Evolutionary conservation across 768 basidiomycete species (phyloP).

Genomic region (Mycena maculata): DNA sequence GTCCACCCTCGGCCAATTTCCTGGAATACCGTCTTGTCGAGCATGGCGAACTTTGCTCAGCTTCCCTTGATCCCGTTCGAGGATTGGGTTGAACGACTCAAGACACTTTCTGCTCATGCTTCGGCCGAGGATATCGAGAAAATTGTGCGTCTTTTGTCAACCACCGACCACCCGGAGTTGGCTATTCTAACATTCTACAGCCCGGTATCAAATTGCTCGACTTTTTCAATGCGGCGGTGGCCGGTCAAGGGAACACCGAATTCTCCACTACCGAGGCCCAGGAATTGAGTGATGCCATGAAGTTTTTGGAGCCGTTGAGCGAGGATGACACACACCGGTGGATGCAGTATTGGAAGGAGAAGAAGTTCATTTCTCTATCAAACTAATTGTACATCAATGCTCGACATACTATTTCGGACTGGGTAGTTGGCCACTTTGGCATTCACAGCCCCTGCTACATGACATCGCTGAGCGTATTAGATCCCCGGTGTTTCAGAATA

Average conservation of each 20-base stretch:
- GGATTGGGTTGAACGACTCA: constrained; percentile 45
- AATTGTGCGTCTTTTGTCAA: constrained; percentile 43
- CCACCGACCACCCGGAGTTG: neutral
- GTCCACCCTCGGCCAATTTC: constrained; percentile 50
- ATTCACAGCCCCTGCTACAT: no score
- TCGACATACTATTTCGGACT: no score
- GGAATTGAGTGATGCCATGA: neutral
- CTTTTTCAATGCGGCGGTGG: neutral
- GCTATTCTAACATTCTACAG: neutral
- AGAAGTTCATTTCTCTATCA: neutral
- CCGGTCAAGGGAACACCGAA: neutral
- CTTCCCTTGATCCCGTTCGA: constrained; percentile 39
- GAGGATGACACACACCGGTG: neutral
- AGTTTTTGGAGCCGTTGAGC: neutral
- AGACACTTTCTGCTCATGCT: constrained; percentile 36
- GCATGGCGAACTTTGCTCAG: constrained; percentile 35
- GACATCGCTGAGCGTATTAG: no score
- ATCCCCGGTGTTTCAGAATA: no score
- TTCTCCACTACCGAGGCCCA: neutral
- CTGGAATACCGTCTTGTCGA: constrained; percentile 43
- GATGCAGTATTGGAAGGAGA: neutral
- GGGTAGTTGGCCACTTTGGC: no score
- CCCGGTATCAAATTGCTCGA: constrained; percentile 1
- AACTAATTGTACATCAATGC: no score
- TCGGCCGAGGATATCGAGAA: constrained; percentile 42